Conservation (phyloP, 2,329 filamentous ascomycete genomes). For the Pseudogymnoascus sp. region DNA sequence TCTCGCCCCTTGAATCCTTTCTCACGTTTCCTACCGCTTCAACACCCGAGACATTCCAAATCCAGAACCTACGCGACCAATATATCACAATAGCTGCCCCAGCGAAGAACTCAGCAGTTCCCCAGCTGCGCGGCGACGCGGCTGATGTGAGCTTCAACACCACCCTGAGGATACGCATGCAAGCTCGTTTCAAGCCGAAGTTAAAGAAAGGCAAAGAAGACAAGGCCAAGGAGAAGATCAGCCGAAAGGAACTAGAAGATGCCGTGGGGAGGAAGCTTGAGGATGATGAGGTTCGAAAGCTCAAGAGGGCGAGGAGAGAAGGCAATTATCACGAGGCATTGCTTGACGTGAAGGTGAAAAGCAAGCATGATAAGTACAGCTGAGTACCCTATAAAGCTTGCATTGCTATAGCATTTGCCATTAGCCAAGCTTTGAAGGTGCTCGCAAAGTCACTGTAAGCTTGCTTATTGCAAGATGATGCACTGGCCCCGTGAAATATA, state of each 20-base stretch:
- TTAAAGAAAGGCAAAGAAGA: conserved; percentile 73
- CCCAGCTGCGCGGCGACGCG: conserved; percentile 70
- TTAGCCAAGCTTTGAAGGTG: neutral
- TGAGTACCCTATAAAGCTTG: conserved; percentile 24
- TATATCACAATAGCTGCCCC: conserved; percentile 57
- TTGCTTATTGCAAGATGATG: neutral
- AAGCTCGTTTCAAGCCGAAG: conserved; percentile 84
- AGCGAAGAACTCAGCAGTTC: conserved; percentile 38
- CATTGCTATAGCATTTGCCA: neutral
- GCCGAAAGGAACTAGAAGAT: conserved; percentile 72
- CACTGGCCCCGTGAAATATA: neutral
- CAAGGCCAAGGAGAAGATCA: conserved; percentile 77
- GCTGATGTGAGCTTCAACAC: conserved; percentile 59
- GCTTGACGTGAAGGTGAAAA: conserved; percentile 80
- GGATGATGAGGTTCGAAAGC: conserved; percentile 74
- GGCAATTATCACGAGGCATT: conserved; percentile 85
- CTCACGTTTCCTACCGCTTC: conserved; percentile 53
- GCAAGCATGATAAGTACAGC: conserved; percentile 80
- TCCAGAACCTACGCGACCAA: conserved; percentile 64
- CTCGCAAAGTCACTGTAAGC: neutral
- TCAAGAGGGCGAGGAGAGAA: conserved; percentile 76
- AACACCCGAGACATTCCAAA: conserved; percentile 60
- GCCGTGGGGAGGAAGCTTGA: conserved; percentile 66
- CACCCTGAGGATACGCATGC: conserved; percentile 78
- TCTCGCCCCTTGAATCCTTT: conserved; percentile 78